Percentiles rank a stretch among this genome's conserved stretches.
Conservation (phyloP, 768 basidiomycete genomes). For the Trametes sanguinea region DNA sequence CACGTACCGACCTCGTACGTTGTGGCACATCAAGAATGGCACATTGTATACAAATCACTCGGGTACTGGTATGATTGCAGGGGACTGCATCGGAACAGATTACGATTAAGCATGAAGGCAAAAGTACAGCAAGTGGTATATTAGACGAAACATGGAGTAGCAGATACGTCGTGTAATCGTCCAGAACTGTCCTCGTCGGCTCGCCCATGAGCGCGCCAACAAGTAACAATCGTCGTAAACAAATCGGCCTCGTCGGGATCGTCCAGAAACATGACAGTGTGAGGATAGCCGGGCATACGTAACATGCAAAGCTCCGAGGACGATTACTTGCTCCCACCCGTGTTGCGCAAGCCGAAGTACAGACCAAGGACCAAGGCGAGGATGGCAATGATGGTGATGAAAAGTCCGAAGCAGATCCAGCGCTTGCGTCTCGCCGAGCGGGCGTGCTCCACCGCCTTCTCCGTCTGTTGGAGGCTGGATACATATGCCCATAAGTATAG, state of each 20-base stretch:
- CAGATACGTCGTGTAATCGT: conserved; percentile 9
- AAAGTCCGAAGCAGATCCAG: conserved; percentile 81
- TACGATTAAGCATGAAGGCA: background rate
- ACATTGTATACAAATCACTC: no score
- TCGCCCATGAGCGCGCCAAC: background rate
- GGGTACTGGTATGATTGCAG: no score
- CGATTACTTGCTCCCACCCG: conserved; percentile 4
- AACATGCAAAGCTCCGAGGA: background rate
- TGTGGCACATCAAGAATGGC: no score
- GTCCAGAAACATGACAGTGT: conserved; percentile 1
- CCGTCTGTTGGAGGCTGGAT: conserved; percentile 59
- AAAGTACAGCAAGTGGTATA: conserved; percentile 17
- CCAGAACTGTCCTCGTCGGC: background rate
- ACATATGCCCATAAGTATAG: background rate
- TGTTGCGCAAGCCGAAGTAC: conserved; percentile 11
- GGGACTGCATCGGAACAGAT: no score
- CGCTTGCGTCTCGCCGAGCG: conserved; percentile 75
- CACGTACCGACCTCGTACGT: no score
- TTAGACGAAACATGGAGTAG: conserved; percentile 14
- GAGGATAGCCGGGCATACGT: background rate
- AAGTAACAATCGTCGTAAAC: background rate
- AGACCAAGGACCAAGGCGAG: conserved; percentile 63
- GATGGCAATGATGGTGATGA: conserved; percentile 54
- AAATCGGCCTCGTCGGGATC: conserved; percentile 2
- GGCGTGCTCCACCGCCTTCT: conserved; percentile 68